A percentile compares a stretch with the other conserved stretches of the same genome.
phyloP scores from a whole-genome alignment of 177 flowering plant genomes.

The Vitis hybrid region DNA sequence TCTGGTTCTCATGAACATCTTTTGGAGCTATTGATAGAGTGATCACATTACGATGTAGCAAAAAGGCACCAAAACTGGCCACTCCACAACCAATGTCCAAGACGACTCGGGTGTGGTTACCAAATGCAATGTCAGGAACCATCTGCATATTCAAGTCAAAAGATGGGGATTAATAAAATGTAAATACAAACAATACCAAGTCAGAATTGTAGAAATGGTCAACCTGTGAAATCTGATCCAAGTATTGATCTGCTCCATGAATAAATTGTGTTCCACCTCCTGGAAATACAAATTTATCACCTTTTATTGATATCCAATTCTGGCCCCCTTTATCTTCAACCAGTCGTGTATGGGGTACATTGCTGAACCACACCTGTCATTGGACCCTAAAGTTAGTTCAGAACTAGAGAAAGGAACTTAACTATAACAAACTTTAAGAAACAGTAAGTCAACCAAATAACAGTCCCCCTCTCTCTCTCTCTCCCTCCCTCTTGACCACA shows the following conservation, averaged over 20 bases:
- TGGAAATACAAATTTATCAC: slow-evolving; percentile 43
- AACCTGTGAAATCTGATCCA: slow-evolving; percentile 52
- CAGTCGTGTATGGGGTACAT: slow-evolving; percentile 43
- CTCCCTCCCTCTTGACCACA: no score
- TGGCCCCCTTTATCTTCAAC: slow-evolving; percentile 50
- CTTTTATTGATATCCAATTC: slow-evolving; percentile 34
- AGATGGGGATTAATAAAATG: neutral
- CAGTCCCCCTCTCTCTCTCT: no score
- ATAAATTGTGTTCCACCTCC: slow-evolving; percentile 54
- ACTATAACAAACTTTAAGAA: neutral
- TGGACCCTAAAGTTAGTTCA: neutral
- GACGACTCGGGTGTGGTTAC: slow-evolving; percentile 43
- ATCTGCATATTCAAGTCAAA: slow-evolving; percentile 34
- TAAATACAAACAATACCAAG: neutral
- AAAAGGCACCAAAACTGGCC: slow-evolving; percentile 69
- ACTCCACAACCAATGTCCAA: slow-evolving; percentile 71
- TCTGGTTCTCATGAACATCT: slow-evolving; percentile 67
- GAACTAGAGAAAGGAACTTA: neutral
- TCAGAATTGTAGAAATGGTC: neutral
- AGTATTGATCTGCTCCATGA: slow-evolving; percentile 45
- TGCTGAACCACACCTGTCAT: slow-evolving; percentile 54
- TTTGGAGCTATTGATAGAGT: slow-evolving; percentile 65
- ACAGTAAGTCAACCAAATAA: neutral
- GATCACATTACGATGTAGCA: slow-evolving; percentile 50
- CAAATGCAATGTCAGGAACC: slow-evolving; percentile 67